Evolutionary conservation across 2,329 filamentous ascomycete genomes (phyloP), one percentile per base, ranked within the genome.

Genomic region (Botrytis sinoallii): DNA sequence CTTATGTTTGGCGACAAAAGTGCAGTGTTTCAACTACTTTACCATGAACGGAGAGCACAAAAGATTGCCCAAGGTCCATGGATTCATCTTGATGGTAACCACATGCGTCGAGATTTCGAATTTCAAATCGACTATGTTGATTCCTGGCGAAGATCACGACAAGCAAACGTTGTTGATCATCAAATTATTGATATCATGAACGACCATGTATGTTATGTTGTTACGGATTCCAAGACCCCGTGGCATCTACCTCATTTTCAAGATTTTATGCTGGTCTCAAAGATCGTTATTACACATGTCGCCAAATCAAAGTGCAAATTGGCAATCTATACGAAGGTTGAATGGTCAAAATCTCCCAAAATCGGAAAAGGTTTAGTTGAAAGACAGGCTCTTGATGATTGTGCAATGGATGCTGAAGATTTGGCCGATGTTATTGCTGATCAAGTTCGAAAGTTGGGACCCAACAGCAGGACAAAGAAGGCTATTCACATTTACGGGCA

Each of bases 1-100:
- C 93, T 98, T 25, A 88, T 99, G 70, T 99, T 98, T 82, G 96
- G 96, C 55, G 96, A 99, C 82, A 97, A 95, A 84, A 97, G 93
- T 81, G 93, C 95, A 48, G 91, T 98, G 57, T 99, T 98, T 83
- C 72, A 72, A 48, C n/a, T 61, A 22, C 66, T 74, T 42, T 72
- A 74, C n/a, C 73, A 73, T 81, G 94, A 97, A 81, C 88, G 93
- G 70, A 88, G 91, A 78, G 93, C 93, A 22, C 89, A 91, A 81
- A 90, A 91, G 75, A 94, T 98, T 75, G 90, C 92, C 3, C 95
- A 98, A 82, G 92, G 93, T 0, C 93, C 95, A 0, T 99, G 96
- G 96, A 85, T 87, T 29, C 86, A 90, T 67, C 85, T 89, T 5
- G 92, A 95, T 74, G 87, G 91, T 59, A 90, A 90, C 1, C 88